Evolutionary conservation across 768 basidiomycete genomes (phyloP).

Genomic region (Suillus sp.): DNA sequence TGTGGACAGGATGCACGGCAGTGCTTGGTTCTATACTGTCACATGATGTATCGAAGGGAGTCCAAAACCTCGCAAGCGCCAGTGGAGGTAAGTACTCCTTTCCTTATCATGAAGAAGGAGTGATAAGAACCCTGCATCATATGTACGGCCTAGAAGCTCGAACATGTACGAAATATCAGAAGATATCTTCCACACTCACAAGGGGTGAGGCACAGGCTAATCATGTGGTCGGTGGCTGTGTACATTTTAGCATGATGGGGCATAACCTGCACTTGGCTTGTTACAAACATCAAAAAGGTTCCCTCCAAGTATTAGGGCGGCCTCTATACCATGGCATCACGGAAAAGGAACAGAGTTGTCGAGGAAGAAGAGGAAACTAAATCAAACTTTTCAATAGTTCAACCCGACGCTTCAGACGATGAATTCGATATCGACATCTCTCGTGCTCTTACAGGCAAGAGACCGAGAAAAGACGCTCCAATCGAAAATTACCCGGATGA

Average conservation of each 20-base stretch:
- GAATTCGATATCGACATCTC: slow-evolving; percentile 74
- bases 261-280: not conserved
- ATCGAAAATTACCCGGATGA: slow-evolving; percentile 17
- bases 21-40: not conserved
- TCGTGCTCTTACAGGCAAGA: slow-evolving; percentile 55
- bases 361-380: slow-evolving; percentile 17
- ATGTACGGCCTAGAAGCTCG: not conserved
- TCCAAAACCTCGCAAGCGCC: not conserved
- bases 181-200: not conserved
- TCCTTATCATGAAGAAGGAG: slow-evolving; percentile 8
- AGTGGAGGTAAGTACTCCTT: too few species aligned
- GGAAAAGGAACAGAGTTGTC: slow-evolving; percentile 35
- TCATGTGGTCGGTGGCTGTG: slow-evolving; percentile 7
- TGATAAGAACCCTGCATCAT: slow-evolving; percentile 7
- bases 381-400: slow-evolving; percentile 17
- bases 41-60: not conserved
- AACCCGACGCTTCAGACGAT: slow-evolving; percentile 31
- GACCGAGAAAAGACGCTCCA: slow-evolving; percentile 21
- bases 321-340: slow-evolving; percentile 24
- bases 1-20: not conserved
- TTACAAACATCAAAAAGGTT: not conserved
- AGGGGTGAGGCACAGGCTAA: not conserved
- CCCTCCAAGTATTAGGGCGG: too few species aligned
- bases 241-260: not conserved
- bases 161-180: not conserved